These are phyloP conservation scores for Begonia loranthoides DNA, from an alignment of 306 rosid species.

Conservation along the genomic window DNA sequence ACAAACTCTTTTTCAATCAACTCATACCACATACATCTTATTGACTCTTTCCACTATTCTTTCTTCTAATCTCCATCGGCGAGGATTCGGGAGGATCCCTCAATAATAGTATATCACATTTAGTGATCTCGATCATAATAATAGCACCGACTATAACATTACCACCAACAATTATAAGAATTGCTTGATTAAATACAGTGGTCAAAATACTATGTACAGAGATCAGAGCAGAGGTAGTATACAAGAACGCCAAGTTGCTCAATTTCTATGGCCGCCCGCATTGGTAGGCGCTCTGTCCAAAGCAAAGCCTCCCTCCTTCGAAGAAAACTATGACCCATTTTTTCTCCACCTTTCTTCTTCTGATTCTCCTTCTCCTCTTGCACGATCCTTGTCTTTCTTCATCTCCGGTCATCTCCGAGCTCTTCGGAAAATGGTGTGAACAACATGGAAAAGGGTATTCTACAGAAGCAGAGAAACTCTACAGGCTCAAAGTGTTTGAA, in stretches of 20 bases:
- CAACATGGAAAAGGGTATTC: conserved; percentile 50
- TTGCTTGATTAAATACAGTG: too few relatives aligned
- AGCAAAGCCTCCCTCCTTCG: conserved; percentile 11
- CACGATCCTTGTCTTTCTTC: conserved; percentile 11
- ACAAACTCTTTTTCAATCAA: too few relatives aligned
- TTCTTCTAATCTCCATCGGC: too few relatives aligned
- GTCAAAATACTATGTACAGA: too few relatives aligned
- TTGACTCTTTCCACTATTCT: too few relatives aligned
- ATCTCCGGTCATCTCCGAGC: conserved; percentile 25
- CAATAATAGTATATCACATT: too few relatives aligned
- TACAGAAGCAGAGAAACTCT: conserved; percentile 36
- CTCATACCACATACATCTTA: too few relatives aligned
- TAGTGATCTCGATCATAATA: too few relatives aligned
- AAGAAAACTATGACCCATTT: not conserved
- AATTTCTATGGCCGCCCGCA: not conserved
- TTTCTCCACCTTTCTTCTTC: not conserved
- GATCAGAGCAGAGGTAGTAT: too few relatives aligned
- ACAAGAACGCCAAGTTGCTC: not conserved
- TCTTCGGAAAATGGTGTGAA: conserved; percentile 59
- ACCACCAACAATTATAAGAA: too few relatives aligned
- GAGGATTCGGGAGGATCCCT: too few relatives aligned
- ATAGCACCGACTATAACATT: too few relatives aligned
- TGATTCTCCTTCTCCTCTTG: conserved; percentile 11
- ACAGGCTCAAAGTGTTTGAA: conserved; percentile 47
- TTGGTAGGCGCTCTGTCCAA: not conserved